Conservation (phyloP, 2,329 filamentous ascomycete species). For the Penicillium brasilianum region DNA sequence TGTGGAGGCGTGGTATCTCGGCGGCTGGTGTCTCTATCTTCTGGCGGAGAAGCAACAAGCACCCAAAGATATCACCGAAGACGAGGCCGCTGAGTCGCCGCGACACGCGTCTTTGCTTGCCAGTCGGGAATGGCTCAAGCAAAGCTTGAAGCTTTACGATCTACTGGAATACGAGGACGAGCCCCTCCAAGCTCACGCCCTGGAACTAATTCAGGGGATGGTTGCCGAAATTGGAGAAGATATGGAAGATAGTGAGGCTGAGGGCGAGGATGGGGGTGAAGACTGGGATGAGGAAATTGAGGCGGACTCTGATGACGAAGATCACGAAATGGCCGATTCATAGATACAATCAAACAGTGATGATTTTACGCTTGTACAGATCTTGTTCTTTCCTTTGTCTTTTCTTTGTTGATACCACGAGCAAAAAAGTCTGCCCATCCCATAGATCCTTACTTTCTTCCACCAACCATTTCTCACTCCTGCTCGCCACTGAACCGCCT, state of each 20-base stretch:
- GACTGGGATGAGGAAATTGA: constrained; percentile 61
- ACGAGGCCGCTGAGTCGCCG: constrained; percentile 52
- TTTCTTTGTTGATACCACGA: constrained; percentile 42
- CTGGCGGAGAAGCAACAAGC: constrained; percentile 55
- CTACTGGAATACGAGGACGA: constrained; percentile 73
- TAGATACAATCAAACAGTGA: constrained; percentile 37
- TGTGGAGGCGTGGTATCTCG: constrained; percentile 95
- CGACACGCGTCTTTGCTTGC: constrained; percentile 71
- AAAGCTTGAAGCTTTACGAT: constrained; percentile 78
- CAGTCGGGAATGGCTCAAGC: constrained; percentile 80
- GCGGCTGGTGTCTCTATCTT: constrained; percentile 89
- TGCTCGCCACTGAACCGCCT: constrained; percentile 28
- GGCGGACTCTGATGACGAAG: constrained; percentile 56
- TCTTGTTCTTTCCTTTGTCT: constrained; percentile 18
- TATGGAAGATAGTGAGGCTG: constrained; percentile 61
- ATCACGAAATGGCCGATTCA: constrained; percentile 61
- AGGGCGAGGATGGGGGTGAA: constrained; percentile 54
- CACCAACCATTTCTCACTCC: constrained; percentile 1
- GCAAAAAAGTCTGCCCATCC: constrained; percentile 16
- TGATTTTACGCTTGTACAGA: constrained; percentile 27
- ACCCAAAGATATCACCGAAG: constrained; percentile 40
- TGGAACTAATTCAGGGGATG: constrained; percentile 57
- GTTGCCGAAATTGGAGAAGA: constrained; percentile 68
- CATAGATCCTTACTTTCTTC: constrained; percentile 2
- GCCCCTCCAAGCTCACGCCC: constrained; percentile 49